Base-by-base conservation (phyloP, 257 asterid species). In the Plantago elongata region DNA sequence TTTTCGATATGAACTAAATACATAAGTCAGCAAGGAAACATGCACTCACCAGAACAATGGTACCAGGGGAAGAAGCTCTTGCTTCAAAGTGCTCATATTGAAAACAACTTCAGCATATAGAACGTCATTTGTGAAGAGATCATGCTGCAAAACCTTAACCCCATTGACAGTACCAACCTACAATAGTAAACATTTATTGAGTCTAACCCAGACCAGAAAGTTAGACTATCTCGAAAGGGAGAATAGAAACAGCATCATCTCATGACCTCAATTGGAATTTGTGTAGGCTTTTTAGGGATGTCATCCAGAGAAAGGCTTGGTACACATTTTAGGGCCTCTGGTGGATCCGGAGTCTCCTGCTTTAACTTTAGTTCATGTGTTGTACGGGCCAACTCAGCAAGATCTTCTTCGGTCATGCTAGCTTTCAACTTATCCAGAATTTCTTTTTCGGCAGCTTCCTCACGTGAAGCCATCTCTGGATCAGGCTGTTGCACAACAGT, bases 331-430 rank as follows among this genome's bases (percentile, higher is more conserved):
- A 93, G 81, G 70, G 96, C 96, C 75, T 93, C 99, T 51, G 97
- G 97, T 55, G 97, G 88, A 62, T 93, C 99, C 29, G 99, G 99
- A 56, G 99, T 93, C 76, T 93, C 99, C 69, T 93, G 99, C 77
- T 89, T 89, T 82, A 87, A 54, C 78, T 82, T 89, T 51, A 93
- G 83, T 63, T 89, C 97, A 55, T 79, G 86, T 17, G 99, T 93
- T 52, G 96, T 88, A 69, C 95, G 96, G 48, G 97, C 92, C 68
- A 93, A 78, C 75, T 93, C 99, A 63, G 97, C 97, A 76, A 93
- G 99, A 79, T 93, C 99, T 80, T 81, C 99, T 43, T 75, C 71
- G 62, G 99, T 93, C 99, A 93, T 77, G 78, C 80, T 81, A 67
- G 81, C 79, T 80, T 85, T 93, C 71, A 89, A 81, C 80, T 75